Conservation (phyloP, 2,329 filamentous ascomycete species). For the Cladorrhinum sp. region DNA sequence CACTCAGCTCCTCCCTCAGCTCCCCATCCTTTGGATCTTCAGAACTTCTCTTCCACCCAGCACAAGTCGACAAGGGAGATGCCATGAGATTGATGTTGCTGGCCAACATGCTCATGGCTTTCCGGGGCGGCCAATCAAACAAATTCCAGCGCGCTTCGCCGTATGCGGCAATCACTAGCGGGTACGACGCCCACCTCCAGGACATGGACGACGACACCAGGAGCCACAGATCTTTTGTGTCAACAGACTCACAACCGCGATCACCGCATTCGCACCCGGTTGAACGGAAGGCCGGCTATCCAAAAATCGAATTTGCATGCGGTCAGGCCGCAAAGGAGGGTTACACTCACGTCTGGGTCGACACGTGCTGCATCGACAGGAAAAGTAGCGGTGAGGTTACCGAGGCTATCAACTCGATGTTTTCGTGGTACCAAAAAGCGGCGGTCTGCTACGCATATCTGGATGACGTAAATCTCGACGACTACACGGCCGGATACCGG, state of each 20-base stretch:
- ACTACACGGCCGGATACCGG: slow-evolving; percentile 15
- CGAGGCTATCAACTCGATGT: slow-evolving; percentile 40
- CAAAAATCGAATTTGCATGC: slow-evolving; percentile 35
- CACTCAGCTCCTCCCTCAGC: slow-evolving; percentile 5
- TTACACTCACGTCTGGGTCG: slow-evolving; percentile 35
- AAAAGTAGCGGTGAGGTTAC: slow-evolving; percentile 34
- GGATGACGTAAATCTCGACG: slow-evolving; percentile 29
- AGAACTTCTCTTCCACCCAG: not conserved
- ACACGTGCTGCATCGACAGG: slow-evolving; percentile 40
- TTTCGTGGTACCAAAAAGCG: slow-evolving; percentile 30
- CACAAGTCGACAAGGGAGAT: slow-evolving; percentile 31
- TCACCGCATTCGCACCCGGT: slow-evolving; percentile 11
- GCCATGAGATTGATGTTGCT: slow-evolving; percentile 32
- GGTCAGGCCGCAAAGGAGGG: slow-evolving; percentile 29
- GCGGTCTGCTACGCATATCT: slow-evolving; percentile 36
- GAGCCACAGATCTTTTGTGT: not conserved
- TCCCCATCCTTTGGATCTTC: not conserved
- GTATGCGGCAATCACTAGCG: slow-evolving; percentile 8
- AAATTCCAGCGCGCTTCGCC: not conserved
- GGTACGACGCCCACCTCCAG: not conserved
- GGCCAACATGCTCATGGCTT: slow-evolving; percentile 22
- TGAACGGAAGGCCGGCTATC: slow-evolving; percentile 30
- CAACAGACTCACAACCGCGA: not conserved
- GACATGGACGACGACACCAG: slow-evolving; percentile 13
- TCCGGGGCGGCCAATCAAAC: slow-evolving; percentile 25